Percentiles rank a stretch among this genome's conserved stretches.
Conservation (phyloP, 208 protist species). For the Herpetomonas tarakana region DNA sequence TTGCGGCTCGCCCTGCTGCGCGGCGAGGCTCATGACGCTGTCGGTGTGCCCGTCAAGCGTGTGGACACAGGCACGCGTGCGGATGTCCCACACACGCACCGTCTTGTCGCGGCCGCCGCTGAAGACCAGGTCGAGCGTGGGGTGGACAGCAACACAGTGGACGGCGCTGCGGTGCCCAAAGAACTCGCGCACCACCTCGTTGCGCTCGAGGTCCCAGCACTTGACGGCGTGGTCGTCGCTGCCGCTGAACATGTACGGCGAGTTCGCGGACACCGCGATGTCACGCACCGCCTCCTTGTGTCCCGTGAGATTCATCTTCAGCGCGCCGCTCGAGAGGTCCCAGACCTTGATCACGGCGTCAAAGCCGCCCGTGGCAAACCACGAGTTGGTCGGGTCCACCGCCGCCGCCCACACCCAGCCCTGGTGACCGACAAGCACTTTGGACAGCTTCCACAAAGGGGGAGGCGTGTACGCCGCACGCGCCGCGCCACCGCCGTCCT, state of each 20-base stretch:
- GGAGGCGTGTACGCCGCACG: slow-evolving; percentile 34
- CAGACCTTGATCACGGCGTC: slow-evolving; percentile 99
- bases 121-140: slow-evolving; percentile 97
- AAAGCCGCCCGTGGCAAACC: slow-evolving; percentile 98
- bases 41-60: slow-evolving; percentile 93
- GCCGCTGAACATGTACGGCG: slow-evolving; percentile 98
- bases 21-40: slow-evolving; percentile 88
- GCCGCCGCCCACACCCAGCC: slow-evolving; percentile 97
- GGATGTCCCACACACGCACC: slow-evolving; percentile 93
- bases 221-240: slow-evolving; percentile 98
- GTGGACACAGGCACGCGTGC: slow-evolving; percentile 72
- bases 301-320: slow-evolving; percentile 99
- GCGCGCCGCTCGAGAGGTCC: slow-evolving; percentile 94
- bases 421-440: slow-evolving; percentile 87
- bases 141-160: slow-evolving; percentile 94
- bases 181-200: slow-evolving; percentile 95
- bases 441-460: slow-evolving; percentile 94
- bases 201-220: slow-evolving; percentile 99
- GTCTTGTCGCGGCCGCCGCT: slow-evolving; percentile 96
- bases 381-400: slow-evolving; percentile 98
- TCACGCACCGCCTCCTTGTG: slow-evolving; percentile 94
- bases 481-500: neutral
- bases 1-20: slow-evolving; percentile 91
- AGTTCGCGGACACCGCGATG: slow-evolving; percentile 86
- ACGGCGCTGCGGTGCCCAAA: slow-evolving; percentile 97